Conservation (phyloP, 371 early-diverging fungal genomes). For the Chytridium lagenaria region DNA sequence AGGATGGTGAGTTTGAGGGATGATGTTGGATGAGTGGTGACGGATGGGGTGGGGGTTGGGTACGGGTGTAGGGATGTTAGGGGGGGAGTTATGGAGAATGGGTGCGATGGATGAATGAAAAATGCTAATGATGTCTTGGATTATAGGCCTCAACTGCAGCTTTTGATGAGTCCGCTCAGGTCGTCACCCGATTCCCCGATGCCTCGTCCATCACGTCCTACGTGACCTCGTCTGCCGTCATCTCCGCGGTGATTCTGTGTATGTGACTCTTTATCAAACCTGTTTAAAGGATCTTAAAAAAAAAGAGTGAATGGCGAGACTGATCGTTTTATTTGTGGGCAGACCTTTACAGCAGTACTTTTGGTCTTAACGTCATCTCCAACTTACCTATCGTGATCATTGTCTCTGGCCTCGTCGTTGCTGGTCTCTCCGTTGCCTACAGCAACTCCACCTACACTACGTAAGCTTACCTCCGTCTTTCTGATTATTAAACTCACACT, state of each 20-base stretch:
- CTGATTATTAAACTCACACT: constrained; percentile 2
- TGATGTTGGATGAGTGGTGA: not conserved
- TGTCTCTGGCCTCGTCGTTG: not conserved
- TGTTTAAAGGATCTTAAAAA: too few relatives aligned
- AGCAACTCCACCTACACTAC: constrained; percentile 20
- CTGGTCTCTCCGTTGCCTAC: constrained; percentile 7
- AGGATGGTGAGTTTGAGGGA: not conserved
- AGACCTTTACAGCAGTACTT: constrained; percentile 19
- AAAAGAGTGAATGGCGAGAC: too few relatives aligned
- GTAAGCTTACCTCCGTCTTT: not conserved
- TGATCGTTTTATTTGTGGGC: not conserved
- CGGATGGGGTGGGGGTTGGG: not conserved
- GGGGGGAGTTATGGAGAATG: not conserved
- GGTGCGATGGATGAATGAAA: not conserved
- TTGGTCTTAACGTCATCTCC: constrained; percentile 11
- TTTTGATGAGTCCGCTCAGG: not conserved
- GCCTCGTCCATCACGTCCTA: constrained; percentile 8
- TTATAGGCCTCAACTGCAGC: too few relatives aligned
- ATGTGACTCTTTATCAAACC: not conserved
- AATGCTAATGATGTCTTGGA: too few relatives aligned
- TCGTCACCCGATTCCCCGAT: constrained; percentile 10
- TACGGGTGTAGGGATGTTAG: not conserved
- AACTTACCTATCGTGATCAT: constrained; percentile 12
- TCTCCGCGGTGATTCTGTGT: constrained; percentile 4
- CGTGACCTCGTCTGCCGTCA: not conserved